Evolutionary conservation across 805 yeast genomes (phyloP).

Genomic region (Starmerella sirachaensis): DNA sequence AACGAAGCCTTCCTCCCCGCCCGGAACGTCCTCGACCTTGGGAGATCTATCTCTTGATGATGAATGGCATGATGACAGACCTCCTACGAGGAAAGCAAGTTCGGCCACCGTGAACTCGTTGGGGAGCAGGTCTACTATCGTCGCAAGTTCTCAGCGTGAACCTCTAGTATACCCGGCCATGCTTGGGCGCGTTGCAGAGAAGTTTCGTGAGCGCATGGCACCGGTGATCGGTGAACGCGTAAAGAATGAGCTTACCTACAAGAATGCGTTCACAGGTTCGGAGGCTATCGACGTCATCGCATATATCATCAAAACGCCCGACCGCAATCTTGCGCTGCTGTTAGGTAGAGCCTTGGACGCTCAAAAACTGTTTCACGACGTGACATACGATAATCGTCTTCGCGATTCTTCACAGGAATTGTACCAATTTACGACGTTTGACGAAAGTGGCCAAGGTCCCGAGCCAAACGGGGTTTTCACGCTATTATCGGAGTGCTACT

Average conservation of each 20-base stretch:
- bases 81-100: slow-evolving; percentile 22
- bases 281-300: slow-evolving; percentile 90
- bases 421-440: slow-evolving; percentile 47
- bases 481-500: slow-evolving; percentile 82
- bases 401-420: slow-evolving; percentile 81
- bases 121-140: slow-evolving; percentile 32
- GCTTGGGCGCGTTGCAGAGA: slow-evolving; percentile 69
- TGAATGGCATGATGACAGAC: slow-evolving; percentile 1
- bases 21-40: neutral
- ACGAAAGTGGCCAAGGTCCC: slow-evolving; percentile 16
- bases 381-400: slow-evolving; percentile 82
- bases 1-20: neutral
- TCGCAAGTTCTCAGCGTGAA: slow-evolving; percentile 37
- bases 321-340: slow-evolving; percentile 76
- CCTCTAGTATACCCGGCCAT: slow-evolving; percentile 85
- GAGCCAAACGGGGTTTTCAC: slow-evolving; percentile 85
- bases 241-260: slow-evolving; percentile 82
- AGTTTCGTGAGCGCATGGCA: slow-evolving; percentile 52
- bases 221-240: slow-evolving; percentile 56
- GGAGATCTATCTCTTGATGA: slow-evolving; percentile 1
- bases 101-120: slow-evolving; percentile 19
- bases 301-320: slow-evolving; percentile 74
- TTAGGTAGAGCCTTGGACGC: slow-evolving; percentile 89
- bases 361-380: slow-evolving; percentile 88
- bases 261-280: slow-evolving; percentile 86